Base-by-base conservation (phyloP, 148 eudicot species). In the Gaultheria prostrata region DNA sequence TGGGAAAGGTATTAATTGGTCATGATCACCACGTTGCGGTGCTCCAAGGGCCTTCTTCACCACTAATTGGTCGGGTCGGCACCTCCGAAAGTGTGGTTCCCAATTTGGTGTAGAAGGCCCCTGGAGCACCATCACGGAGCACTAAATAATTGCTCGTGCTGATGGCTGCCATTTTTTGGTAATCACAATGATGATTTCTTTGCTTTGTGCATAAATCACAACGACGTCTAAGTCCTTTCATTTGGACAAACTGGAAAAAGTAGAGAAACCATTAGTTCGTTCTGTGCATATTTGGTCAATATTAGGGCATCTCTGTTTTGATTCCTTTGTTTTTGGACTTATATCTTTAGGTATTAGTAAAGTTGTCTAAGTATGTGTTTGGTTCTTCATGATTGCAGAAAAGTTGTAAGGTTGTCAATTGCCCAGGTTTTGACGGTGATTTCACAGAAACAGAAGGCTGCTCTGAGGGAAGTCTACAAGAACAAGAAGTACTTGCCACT, bases 371-470 rank as follows among this genome's bases (percentile, higher is more conserved):
- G 10, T 33, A 30, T 77, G 50, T 73, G 49, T 35, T 33, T 30
- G 57, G 59, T 43, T 33, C 17, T 72, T 45, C 45, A 51, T 54
- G 77, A 4, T 45, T 84, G 86, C 93, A 93, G 96, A 17, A 94
- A 94, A 86, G 89, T 92, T 26, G 98, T 94, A 85, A 91, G 98
- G 83, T 80, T 89, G 84, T 92, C 94, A 14, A 91, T 94, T 76
- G 98, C 95, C 50, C 98, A 92, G 86, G 95, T 94, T 77, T 59
- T 94, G 89, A 94, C 98, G 0, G 95, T 94, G 45, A 94, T 91
- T 28, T 92, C 94, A 9, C 98, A 94, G 88, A 92, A 89, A 80
- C 98, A 94, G 88, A 94, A 94, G 87, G 78, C 88, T 39, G 95
- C 91, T 15, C 86, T 94, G 39, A 91, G 95, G 82, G 95, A 94